phyloP scores from a whole-genome alignment of 202 grass and related monocot genomes.

The Bolboschoenoplectus hybrid region DNA sequence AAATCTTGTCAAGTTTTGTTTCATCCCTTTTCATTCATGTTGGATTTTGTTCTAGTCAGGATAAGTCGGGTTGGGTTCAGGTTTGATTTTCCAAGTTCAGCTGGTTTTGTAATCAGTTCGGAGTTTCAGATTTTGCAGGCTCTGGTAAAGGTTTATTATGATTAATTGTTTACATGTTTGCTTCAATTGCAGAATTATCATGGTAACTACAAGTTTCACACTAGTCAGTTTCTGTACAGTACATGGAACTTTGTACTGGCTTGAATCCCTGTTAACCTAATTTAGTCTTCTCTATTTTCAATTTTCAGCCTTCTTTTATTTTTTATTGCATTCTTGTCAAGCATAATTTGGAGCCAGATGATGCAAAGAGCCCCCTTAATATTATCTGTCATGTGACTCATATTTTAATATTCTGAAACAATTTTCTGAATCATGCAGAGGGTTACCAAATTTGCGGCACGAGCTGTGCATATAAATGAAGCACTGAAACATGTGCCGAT shows the following conservation, averaged over 20 bases:
- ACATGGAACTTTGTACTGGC: background rate
- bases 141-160: background rate
- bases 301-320: background rate
- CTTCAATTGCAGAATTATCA: background rate
- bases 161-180: background rate
- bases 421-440: constrained; percentile 42
- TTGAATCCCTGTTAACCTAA: background rate
- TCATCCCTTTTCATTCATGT: background rate
- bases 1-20: background rate
- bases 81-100: background rate
- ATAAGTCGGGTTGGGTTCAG: background rate
- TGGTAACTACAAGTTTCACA: background rate
- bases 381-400: background rate
- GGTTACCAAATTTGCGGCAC: constrained; percentile 35
- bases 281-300: background rate
- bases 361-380: background rate
- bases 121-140: background rate
- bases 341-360: background rate
- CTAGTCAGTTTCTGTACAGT: background rate
- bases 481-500: constrained; percentile 38
- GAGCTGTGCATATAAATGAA: constrained; percentile 39
- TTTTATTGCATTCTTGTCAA: background rate
- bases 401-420: background rate
- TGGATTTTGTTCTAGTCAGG: no score
- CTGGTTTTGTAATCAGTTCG: background rate